A percentile compares a stretch with the other conserved stretches of the same genome.
Conservation (phyloP, 495 filamentous ascomycete genomes). For the Aspergillus kassunensis region DNA sequence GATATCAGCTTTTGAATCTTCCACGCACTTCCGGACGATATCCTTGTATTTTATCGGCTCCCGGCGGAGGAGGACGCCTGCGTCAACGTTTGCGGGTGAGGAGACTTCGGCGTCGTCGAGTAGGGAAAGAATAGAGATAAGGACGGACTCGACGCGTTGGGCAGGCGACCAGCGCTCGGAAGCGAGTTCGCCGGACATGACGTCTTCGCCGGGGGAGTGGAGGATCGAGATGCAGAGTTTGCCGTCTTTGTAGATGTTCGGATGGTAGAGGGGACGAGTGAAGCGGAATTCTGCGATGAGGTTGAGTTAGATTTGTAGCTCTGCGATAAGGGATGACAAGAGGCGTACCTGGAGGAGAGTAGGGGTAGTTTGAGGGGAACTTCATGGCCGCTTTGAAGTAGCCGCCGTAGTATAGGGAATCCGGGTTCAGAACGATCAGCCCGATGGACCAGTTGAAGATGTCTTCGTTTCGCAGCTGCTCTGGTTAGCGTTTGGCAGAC, state of each 20-base stretch:
- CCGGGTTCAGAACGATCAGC: constrained; percentile 86
- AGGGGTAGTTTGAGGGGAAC: constrained; percentile 88
- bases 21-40: constrained; percentile 65
- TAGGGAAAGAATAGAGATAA: constrained; percentile 88
- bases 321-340: background rate
- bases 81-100: constrained; percentile 93
- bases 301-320: background rate
- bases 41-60: constrained; percentile 62
- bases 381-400: constrained; percentile 89
- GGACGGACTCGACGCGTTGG: constrained; percentile 88
- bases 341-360: constrained; percentile 64
- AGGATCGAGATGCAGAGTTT: constrained; percentile 95
- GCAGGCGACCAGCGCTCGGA: constrained; percentile 89
- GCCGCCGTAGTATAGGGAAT: constrained; percentile 85
- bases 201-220: constrained; percentile 85
- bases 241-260: constrained; percentile 89
- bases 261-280: constrained; percentile 76
- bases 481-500: background rate
- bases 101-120: constrained; percentile 91
- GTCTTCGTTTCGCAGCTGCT: constrained; percentile 65
- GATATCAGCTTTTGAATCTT: constrained; percentile 71
- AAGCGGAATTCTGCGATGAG: constrained; percentile 68
- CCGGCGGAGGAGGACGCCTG: constrained; percentile 78
- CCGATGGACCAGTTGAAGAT: constrained; percentile 84
- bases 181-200: constrained; percentile 84